These are phyloP conservation scores for Avena eriantha DNA, from an alignment of 176 grass and related monocot species.

Conservation along the genomic window DNA sequence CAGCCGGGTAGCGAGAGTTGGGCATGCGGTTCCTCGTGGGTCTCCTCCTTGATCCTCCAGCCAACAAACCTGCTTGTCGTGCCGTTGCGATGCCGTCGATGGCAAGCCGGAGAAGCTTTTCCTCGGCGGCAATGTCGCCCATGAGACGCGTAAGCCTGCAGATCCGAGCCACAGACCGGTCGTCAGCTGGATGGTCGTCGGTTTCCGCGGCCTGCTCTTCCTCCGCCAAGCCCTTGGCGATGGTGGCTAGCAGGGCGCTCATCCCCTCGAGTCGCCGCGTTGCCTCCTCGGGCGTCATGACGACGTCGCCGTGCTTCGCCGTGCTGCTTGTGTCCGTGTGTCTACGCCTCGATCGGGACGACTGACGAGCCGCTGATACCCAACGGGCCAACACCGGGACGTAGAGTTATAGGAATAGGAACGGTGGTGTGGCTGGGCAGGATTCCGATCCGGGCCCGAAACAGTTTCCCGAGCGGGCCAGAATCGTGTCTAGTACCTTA, in stretches of 20 bases:
- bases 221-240: not conserved
- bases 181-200: not conserved
- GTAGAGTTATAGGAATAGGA: not conserved
- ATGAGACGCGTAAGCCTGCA: not conserved
- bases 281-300: not conserved
- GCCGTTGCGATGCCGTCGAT: not conserved
- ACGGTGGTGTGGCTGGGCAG: no score
- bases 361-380: not conserved
- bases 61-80: no score
- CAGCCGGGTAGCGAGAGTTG: not conserved
- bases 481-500: no score
- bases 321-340: not conserved
- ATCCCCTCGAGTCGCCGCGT: not conserved
- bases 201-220: not conserved
- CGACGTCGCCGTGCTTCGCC: not conserved
- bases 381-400: not conserved
- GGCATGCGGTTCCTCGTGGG: not conserved
- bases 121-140: not conserved
- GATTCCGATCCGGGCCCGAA: no score
- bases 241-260: not conserved
- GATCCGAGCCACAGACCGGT: not conserved
- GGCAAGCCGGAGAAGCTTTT: constrained; percentile 4
- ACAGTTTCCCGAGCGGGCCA: no score
- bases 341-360: not conserved
- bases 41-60: not conserved